Evolutionary conservation across 2,329 filamentous ascomycete species (phyloP), one percentile per base, ranked within the genome.

Genomic region (Arthrobotrys sphaeroides): DNA sequence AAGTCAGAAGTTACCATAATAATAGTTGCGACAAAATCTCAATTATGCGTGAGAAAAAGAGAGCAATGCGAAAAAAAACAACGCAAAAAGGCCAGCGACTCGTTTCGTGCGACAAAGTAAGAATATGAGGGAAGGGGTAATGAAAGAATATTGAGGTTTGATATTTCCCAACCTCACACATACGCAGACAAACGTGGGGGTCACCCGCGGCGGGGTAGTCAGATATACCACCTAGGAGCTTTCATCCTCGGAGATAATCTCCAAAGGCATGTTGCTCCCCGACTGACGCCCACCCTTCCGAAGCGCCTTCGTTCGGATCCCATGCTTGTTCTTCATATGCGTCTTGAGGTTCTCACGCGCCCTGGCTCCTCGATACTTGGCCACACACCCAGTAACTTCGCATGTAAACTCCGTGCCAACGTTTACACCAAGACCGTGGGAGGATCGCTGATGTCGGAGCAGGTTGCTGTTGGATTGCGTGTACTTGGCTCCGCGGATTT

Each of bases 381-480:
- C 72, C 22, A 22, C 55, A 20, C 72, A 75, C 5, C 55, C 64
- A 2, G 47, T 26, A 5, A 64, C 28, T 22, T 53, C 42, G 26
- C 72, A 75, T 5, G 53, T 45, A 42, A 64, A 47, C 47, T 68
- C 57, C 2, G 64, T 65, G 31, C 55, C 59, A 5, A 59, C 31
- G 20, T 49, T 45, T 33, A 20, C 28, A 18, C 36, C 51, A 13
- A 43, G n/a, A 40, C 53, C 66, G 28, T 75, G 72, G 7, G 64
- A 60, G 24, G 72, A 75, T 10, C 72, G 55, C 16, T 75, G 67
- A 26, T 75, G 72, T 7, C 72, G 72, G 2, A 75, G 64, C 7
- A 75, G 40, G 28, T 75, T 75, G 31, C 72, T 75, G 33, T 75
- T 75, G 1, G 72, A 75, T 45, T 55, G 61, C 10, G 72, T 75